Conservation (phyloP, 208 protist species). For the Leishmania aethiopica region DNA sequence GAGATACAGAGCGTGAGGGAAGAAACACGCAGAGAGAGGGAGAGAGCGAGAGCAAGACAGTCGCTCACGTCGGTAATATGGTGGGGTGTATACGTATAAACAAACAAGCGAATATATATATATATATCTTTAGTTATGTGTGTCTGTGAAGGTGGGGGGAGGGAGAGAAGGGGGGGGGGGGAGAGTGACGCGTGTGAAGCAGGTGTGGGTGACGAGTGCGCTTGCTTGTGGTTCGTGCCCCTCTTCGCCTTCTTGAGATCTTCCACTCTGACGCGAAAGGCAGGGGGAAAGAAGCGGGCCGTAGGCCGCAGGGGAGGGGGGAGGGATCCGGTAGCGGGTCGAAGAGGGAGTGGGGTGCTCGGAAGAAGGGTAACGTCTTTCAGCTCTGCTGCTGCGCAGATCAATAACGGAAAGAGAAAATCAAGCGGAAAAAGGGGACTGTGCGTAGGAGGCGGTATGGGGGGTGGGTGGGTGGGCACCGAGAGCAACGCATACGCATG, state of each 20-base stretch:
- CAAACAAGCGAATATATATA: not conserved
- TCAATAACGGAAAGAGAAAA: not conserved
- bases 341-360: not conserved
- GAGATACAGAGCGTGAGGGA: not conserved
- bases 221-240: not conserved
- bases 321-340: not conserved
- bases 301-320: not conserved
- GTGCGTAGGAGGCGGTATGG: not conserved
- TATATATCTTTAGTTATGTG: not conserved
- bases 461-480: not conserved
- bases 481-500: not conserved
- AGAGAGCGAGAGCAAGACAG: constrained; percentile 16
- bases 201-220: not conserved
- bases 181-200: not conserved
- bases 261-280: not conserved
- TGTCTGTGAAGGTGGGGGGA: not conserved
- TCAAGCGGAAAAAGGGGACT: not conserved
- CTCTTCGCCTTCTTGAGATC: not conserved
- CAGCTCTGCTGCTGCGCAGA: not conserved
- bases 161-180: not conserved
- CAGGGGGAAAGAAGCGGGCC: not conserved
- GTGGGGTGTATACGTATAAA: not conserved
- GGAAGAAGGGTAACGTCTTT: not conserved
- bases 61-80: not conserved
- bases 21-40: not conserved